Conservation (phyloP, 2,329 filamentous ascomycete genomes). For the Colletotrichum sp. region DNA sequence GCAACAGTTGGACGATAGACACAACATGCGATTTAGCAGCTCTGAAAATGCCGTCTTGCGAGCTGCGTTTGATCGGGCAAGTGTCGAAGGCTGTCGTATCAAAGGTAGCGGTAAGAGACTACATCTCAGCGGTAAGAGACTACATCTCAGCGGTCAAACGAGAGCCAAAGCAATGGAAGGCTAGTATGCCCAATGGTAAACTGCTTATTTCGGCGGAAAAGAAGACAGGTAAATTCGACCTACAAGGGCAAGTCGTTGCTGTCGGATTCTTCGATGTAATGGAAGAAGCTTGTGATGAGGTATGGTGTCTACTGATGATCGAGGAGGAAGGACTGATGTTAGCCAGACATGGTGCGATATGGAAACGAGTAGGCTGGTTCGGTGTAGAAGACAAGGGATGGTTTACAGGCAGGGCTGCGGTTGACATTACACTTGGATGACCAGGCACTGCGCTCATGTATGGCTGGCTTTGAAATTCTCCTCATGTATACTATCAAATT, state of each 20-base stretch:
- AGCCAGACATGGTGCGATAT: background rate
- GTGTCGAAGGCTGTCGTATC: background rate
- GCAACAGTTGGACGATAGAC: background rate
- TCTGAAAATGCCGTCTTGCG: background rate
- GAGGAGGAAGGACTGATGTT: background rate
- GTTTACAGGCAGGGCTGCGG: too few species aligned
- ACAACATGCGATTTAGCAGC: background rate
- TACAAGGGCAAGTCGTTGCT: background rate
- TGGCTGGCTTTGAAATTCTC: too few species aligned
- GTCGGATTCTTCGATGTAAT: background rate
- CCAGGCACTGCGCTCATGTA: too few species aligned
- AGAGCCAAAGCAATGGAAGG: background rate
- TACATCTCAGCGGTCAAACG: background rate
- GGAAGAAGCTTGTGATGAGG: background rate
- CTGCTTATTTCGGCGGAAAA: background rate
- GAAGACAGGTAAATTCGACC: rapidly evolving
- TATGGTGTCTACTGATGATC: background rate
- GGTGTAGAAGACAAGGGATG: background rate
- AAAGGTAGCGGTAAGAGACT: background rate
- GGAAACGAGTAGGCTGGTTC: slow-evolving; percentile 1
- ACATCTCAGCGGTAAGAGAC: background rate
- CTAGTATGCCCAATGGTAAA: background rate
- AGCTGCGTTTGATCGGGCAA: background rate
- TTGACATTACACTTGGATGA: too few species aligned
- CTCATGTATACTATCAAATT: too few species aligned